These are phyloP conservation scores for Sugiyamaella qingdaonensis DNA, from an alignment of 805 yeast genomes.

Conservation along the genomic window DNA sequence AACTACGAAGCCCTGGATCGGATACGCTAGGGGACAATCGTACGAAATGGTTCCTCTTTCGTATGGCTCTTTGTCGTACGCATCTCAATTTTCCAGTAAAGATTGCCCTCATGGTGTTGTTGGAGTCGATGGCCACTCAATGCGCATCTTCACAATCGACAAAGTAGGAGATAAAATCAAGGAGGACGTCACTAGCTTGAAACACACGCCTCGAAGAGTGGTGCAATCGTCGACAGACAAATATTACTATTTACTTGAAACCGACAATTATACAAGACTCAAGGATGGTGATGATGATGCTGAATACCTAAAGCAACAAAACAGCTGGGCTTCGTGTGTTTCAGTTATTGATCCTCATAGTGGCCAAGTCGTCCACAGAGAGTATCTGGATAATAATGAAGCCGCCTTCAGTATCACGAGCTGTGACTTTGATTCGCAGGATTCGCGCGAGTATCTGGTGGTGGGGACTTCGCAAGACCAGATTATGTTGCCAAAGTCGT, in stretches of 20 bases:
- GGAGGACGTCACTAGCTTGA: conserved; percentile 10
- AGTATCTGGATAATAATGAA: conserved; percentile 44
- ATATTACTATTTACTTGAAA: conserved; percentile 42
- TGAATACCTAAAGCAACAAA: conserved; percentile 1
- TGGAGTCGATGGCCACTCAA: conserved; percentile 49
- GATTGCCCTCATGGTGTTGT: conserved; percentile 62
- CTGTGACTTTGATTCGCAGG: conserved; percentile 30
- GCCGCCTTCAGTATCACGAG: conserved; percentile 40
- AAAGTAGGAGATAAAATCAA: conserved; percentile 18
- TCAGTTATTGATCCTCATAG: conserved; percentile 42
- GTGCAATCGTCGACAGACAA: conserved; percentile 15
- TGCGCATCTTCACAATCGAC: conserved; percentile 46
- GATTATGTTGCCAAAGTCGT: conserved; percentile 21
- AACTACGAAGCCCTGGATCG: conserved; percentile 55
- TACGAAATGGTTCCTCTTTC: conserved; percentile 47
- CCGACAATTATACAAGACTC: conserved; percentile 35
- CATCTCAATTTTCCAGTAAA: conserved; percentile 56
- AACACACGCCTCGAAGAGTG: conserved; percentile 21
- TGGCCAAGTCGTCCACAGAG: conserved; percentile 37
- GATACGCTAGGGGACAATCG: conserved; percentile 35
- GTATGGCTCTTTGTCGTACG: conserved; percentile 38
- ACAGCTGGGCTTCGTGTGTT: conserved; percentile 50
- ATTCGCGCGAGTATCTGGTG: conserved; percentile 20
- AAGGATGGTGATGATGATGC: background rate
- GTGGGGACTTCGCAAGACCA: conserved; percentile 31